Percentiles rank a stretch among this genome's conserved stretches.
phyloP scores from a whole-genome alignment of 2,329 filamentous ascomycete genomes.

The Mollisiaceae sp. region DNA sequence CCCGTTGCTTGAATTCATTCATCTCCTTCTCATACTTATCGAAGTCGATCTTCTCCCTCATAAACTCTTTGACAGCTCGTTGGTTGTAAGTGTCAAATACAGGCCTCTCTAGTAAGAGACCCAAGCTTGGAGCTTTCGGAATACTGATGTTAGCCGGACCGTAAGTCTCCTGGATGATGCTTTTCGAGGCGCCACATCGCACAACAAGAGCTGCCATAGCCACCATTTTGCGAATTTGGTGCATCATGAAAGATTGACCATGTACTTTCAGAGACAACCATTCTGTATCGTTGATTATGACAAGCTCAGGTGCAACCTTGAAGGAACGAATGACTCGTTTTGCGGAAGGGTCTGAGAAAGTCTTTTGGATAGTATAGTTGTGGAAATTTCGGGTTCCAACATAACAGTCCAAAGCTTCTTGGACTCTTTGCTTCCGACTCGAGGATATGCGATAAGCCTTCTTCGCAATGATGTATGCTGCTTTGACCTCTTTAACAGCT shows the following conservation, averaged over 20 bases:
- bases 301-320: constrained; percentile 73
- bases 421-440: constrained; percentile 74
- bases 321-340: constrained; percentile 95
- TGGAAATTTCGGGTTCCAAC: constrained; percentile 90
- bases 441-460: constrained; percentile 81
- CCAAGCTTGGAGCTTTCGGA: constrained; percentile 90
- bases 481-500: constrained; percentile 76
- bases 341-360: constrained; percentile 77
- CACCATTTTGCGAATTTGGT: constrained; percentile 99
- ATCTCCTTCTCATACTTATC: constrained; percentile 78
- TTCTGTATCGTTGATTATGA: constrained; percentile 89
- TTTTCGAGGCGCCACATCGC: constrained; percentile 77
- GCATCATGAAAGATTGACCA: constrained; percentile 99
- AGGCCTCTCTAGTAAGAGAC: constrained; percentile 85
- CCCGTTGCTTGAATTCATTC: constrained; percentile 84
- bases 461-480: constrained; percentile 82
- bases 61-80: constrained; percentile 66
- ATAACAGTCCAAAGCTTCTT: constrained; percentile 76
- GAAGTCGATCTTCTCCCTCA: constrained; percentile 77
- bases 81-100: constrained; percentile 91
- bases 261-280: constrained; percentile 97
- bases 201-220: constrained; percentile 86
- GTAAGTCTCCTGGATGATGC: constrained; percentile 77
- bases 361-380: constrained; percentile 96
- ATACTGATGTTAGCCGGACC: constrained; percentile 77